These are phyloP conservation scores for Lepidium sativum DNA, from an alignment of 345 rosid species.

Conservation along the genomic window DNA sequence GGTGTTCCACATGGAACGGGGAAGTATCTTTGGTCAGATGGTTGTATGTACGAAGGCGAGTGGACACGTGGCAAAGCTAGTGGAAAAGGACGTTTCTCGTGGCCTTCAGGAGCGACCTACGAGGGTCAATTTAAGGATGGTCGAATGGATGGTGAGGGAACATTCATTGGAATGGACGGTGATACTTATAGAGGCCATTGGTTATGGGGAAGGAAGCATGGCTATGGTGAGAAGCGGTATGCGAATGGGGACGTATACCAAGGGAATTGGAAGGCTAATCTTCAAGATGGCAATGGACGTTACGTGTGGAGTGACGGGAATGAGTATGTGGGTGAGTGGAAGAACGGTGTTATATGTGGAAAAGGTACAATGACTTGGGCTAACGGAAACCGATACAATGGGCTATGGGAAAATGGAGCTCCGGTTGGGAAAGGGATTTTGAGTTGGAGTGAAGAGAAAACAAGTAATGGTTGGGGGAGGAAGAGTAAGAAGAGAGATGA, in stretches of 20 bases:
- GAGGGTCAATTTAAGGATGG: slow-evolving; percentile 65
- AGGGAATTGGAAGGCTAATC: slow-evolving; percentile 50
- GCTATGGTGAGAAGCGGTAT: slow-evolving; percentile 48
- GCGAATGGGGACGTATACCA: slow-evolving; percentile 50
- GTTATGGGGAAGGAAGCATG: slow-evolving; percentile 52
- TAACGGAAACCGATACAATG: slow-evolving; percentile 51
- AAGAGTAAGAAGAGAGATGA: slow-evolving; percentile 22
- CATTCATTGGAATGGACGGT: slow-evolving; percentile 51
- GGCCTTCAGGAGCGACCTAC: slow-evolving; percentile 73
- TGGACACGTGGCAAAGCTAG: slow-evolving; percentile 52
- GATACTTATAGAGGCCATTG: slow-evolving; percentile 57
- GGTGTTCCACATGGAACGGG: slow-evolving; percentile 58
- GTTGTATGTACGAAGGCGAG: slow-evolving; percentile 68
- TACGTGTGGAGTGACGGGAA: slow-evolving; percentile 62
- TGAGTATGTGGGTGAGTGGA: slow-evolving; percentile 56
- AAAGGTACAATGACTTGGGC: slow-evolving; percentile 48
- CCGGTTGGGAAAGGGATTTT: slow-evolving; percentile 58
- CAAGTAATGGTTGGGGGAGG: slow-evolving; percentile 26
- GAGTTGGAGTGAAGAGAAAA: slow-evolving; percentile 34
- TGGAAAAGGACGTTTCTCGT: slow-evolving; percentile 58
- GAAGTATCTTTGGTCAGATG: slow-evolving; percentile 65
- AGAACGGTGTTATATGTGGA: slow-evolving; percentile 44
- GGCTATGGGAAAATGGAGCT: slow-evolving; percentile 58
- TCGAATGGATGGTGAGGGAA: slow-evolving; percentile 54
- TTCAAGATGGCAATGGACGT: slow-evolving; percentile 59